These are phyloP conservation scores for Petrea volubilis DNA, from an alignment of 257 asterid species.

Conservation along the genomic window DNA sequence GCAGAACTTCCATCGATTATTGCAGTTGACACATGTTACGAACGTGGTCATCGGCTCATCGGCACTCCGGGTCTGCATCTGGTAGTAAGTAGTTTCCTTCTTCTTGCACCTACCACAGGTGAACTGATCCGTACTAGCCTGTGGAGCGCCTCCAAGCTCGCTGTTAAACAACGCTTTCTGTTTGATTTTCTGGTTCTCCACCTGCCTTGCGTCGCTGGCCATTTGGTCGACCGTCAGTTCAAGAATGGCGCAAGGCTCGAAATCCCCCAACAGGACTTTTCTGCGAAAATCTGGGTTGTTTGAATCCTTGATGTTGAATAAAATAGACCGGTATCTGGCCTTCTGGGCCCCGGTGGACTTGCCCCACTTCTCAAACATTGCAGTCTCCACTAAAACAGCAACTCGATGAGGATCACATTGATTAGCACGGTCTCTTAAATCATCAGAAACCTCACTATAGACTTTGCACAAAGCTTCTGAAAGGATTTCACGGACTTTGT, in stretches of 20 bases:
- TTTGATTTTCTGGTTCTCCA: slow-evolving; percentile 44
- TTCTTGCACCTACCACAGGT: slow-evolving; percentile 50
- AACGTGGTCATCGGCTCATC: slow-evolving; percentile 64
- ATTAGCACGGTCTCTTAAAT: slow-evolving; percentile 34
- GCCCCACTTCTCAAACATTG: slow-evolving; percentile 52
- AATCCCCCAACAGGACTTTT: slow-evolving; percentile 44
- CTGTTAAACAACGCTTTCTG: slow-evolving; percentile 55
- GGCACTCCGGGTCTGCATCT: slow-evolving; percentile 60
- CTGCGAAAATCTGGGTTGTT: slow-evolving; percentile 58
- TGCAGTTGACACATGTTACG: slow-evolving; percentile 57
- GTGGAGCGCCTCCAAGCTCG: slow-evolving; percentile 31
- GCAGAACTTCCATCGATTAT: slow-evolving; percentile 57
- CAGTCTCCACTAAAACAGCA: slow-evolving; percentile 43
- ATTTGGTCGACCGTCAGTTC: slow-evolving; percentile 46
- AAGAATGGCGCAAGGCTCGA: slow-evolving; percentile 29
- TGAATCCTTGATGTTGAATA: slow-evolving; percentile 52
- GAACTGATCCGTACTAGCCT: slow-evolving; percentile 49
- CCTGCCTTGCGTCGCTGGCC: slow-evolving; percentile 53
- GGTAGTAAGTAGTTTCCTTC: slow-evolving; percentile 48
- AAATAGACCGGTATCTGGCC: slow-evolving; percentile 44
- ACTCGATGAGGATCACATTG: slow-evolving; percentile 44
- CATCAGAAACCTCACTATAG: slow-evolving; percentile 28
- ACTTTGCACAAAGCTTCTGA: slow-evolving; percentile 34
- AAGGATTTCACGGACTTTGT: slow-evolving; percentile 40
- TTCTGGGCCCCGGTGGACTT: slow-evolving; percentile 43